Evolutionary conservation across 2,329 filamentous ascomycete genomes (phyloP), one percentile per base, ranked within the genome.

Genomic region (Dendryphion nanum): DNA sequence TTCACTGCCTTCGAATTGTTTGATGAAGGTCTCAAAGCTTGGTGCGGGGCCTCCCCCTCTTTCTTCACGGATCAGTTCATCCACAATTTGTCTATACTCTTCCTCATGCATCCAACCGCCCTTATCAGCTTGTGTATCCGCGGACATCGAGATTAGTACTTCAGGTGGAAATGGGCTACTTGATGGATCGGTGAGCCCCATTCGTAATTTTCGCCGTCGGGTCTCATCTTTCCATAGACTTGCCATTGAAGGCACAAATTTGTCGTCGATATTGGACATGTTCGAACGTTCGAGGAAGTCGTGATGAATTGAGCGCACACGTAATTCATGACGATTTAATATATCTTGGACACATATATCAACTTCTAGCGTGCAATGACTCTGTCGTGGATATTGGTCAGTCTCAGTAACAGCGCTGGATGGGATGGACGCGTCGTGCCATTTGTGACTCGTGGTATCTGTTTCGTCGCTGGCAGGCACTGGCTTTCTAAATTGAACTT

Each of bases 101-200:
- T 88, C 82, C 61, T 97, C 91, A 50, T 96, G 90, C 38, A 96
- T 85, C 91, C 93, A 98, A 0, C 82, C 83, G n/a, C 82, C 80
- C n/a, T 80, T 74, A 26, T 83, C 77, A 2, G 81, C 79, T 42
- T 86, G 77, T 20, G 82, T 73, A 63, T 93, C 86, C 5, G 89
- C 89, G 26, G 89, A 95, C 83, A 97, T 94, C 2, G 89, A 88
- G 3, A 94, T 78, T 41, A 97, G 69, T 4, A 82, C 89, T 50
- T 95, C 90, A 0, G 82, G 73, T 2, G 86, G 82, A 48, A 95
- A 95, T 0, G 89, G 86, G 44, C 79, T 91, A 53, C 81, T 87
- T 4, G 75, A 79, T 20, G 81, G 75, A 47, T 81, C 74, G 5
- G 68, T 69, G 32, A 84, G 72, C 2, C 81, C 78, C 77, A 91